Evolutionary conservation across 2,329 filamentous ascomycete species (phyloP), one percentile per base, ranked within the genome.

Genomic region (Periconia sp.): DNA sequence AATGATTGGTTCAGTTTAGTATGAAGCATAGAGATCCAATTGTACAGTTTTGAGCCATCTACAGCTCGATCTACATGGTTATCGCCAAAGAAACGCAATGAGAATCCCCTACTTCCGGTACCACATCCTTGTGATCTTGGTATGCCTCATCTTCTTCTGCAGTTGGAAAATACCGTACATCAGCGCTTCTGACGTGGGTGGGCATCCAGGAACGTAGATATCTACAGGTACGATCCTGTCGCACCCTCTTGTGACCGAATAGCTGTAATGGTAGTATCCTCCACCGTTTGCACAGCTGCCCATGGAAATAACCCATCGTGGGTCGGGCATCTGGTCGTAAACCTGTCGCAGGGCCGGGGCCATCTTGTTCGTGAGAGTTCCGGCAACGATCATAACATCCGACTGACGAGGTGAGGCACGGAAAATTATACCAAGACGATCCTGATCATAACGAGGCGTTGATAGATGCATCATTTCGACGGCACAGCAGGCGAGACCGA

Each of bases 331-430:
- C 78, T 95, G 91, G 72, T 96, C 91, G 76, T 96, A 96, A 50
- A 95, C 87, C 74, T 94, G 89, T 71, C 91, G 81, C 65, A 96
- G 77, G 23, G 91, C 91, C 2, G 91, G 89, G 1, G 89, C 90
- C 91, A 96, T 96, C 79, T 96, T 96, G 80, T 96, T 96, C 59
- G 89, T 95, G 50, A 96, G 81, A 21, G 91, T 96, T 46, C 91
- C 91, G 18, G 91, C 90, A 21, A 96, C 91, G 63, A 96, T 94
- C 89, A 96, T 95, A 56, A 95, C 87, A 71, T 96, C 91, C 44
- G 89, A 89, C 73, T 95, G 90, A 52, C 90, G 87, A 4, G 90
- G 90, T 8, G 88, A 92, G 46, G 89, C 90, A 63, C 90, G 86
- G 82, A 95, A 95, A 71, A 95, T 95, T 69, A 95, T 95, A 61